Base-by-base conservation (phyloP, 495 filamentous ascomycete genomes). In the Glarea lozoyensis region DNA sequence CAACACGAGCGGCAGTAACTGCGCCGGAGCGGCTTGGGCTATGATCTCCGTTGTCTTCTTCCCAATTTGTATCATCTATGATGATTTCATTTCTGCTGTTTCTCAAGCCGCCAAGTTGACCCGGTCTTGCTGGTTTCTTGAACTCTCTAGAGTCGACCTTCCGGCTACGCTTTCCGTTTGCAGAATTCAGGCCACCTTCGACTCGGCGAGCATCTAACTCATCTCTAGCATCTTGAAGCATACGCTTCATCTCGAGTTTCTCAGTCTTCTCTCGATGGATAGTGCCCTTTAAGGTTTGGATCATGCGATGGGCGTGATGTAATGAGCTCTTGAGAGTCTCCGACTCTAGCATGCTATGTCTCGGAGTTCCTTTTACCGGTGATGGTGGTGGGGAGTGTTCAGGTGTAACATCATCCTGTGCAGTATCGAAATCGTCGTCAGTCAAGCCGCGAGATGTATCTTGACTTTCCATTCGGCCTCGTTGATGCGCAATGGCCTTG, bases 191-290 rank as follows among this genome's bases (percentile, higher is more conserved):
- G 29, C 60, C 61, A 55, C 63, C 60, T 17, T 88, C 84, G 37
- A 60, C 71, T 42, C 88, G 78, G 22, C 81, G 63, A 48, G 76
- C 72, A 63, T 97, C 92, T 18, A 98, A 62, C 53, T 98, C 93
- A 60, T 98, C 92, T 20, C 92, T 79, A 25, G 88, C 83, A 50
- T 98, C 92, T 66, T 95, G 93, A 22, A 98, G 73, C 78, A 98
- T 86, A 42, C 93, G 84, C 61, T 85, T 90, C 35, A 96, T 72
- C 59, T 98, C 92, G 17, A 94, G 74, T 68, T 95, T 98, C 60
- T 98, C 92, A 0, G 90, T 93, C 73, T 94, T 98, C 63, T 98
- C 92, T 19, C 92, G 82, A 59, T 96, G 88, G 39, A 97, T 84
- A 50, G 88, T 94, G 60, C 79, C 84, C 65, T 94, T 88, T 24